Evolutionary conservation across 2,329 filamentous ascomycete species (phyloP), one percentile per base, ranked within the genome.

Genomic region (Chaetoscypha palmicola): DNA sequence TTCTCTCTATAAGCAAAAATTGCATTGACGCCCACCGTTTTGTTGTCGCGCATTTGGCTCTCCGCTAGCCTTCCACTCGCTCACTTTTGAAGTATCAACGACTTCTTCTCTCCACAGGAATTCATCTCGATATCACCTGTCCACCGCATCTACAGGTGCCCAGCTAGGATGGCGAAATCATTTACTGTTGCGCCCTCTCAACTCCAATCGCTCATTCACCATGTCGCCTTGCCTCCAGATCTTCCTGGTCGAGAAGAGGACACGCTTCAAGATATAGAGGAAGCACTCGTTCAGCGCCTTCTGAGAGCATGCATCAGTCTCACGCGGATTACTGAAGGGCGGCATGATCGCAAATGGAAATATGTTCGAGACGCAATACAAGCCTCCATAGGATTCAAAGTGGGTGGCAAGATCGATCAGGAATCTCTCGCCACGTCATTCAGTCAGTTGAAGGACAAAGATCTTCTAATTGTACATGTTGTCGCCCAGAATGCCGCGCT

Each of bases 401-500:
- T 23, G 10, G 41, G 40, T 16, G 47, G 46, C 2, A 49, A 35
- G 16, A 38, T 61, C 3, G 46, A 51, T 2, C 56, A 54, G 23
- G 33, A 16, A 5, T 41, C 56, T 20, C 50, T 69, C 1, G 28
- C 60, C 1, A 44, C 42, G 1, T 57, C 52, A 22, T 56, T 70
- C 16, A 43, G 47, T 11, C 47, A 46, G 16, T 40, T 68, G 11
- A 32, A 57, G 20, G n/a, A 23, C n/a, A 49, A 55, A 7, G 43
- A 62, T 21, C 51, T 64, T 17, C 51, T 75, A 3, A 61, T 74
- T 3, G 41, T 74, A 0, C 62, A 72, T 37, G 47, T 74, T n/a
- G 52, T 57, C 0, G 64, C 70, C 44, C 72, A 76, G 48, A 76
- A 76, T 53, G n/a, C n/a, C n/a, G n/a, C n/a, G n/a, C n/a, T n/a